Evolutionary conservation across 306 rosid genomes (phyloP).

Genomic region (Castanea crenata): DNA sequence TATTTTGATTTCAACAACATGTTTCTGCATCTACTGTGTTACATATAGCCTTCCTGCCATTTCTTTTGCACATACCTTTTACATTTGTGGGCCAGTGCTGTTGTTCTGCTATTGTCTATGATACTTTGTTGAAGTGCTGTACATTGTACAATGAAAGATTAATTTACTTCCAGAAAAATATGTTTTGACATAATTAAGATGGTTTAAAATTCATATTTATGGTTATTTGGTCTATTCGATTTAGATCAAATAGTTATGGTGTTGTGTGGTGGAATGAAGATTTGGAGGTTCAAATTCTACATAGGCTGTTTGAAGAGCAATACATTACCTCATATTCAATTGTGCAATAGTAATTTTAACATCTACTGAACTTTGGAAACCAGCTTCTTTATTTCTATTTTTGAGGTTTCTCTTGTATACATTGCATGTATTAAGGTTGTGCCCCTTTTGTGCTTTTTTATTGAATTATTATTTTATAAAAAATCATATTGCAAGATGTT

Average conservation of each 20-base stretch:
- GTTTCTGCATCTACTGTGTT: not conserved
- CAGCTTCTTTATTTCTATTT: not conserved
- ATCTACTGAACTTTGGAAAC: not conserved
- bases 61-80: not conserved
- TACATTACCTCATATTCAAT: not conserved
- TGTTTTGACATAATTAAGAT: not conserved
- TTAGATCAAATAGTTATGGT: not conserved
- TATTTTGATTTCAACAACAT: not conserved
- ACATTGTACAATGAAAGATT: not conserved
- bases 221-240: not conserved
- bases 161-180: not conserved
- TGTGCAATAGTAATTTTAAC: not conserved
- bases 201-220: not conserved
- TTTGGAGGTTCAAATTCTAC: not conserved
- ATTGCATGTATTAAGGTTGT: not conserved
- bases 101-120: not conserved
- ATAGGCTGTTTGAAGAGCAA: not conserved
- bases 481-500: not conserved
- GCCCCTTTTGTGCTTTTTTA: not conserved
- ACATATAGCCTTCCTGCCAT: not conserved
- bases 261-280: not conserved
- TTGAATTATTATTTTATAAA: not conserved
- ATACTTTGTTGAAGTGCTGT: not conserved
- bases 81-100: not conserved
- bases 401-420: not conserved